Conservation (phyloP, 148 eudicot species). For the Spergularia bocconei region DNA sequence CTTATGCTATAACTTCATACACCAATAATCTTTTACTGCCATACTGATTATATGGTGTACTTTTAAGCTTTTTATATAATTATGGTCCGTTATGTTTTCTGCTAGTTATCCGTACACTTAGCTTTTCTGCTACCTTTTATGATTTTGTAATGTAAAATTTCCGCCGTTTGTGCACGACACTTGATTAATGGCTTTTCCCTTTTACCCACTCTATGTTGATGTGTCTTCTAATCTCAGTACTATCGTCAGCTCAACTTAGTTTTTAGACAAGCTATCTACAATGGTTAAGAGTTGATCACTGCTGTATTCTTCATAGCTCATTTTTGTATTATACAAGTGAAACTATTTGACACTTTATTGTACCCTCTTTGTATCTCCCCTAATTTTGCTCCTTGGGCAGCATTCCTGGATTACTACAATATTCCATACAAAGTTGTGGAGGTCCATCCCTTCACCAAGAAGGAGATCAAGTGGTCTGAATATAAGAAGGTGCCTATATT, state of each 20-base stretch:
- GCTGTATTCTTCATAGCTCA: too few relatives aligned
- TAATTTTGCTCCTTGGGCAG: slow-evolving; percentile 33
- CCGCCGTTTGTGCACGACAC: neutral
- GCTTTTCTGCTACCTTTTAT: neutral
- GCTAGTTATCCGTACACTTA: neutral
- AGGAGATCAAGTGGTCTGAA: slow-evolving; percentile 96
- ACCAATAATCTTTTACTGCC: too few relatives aligned
- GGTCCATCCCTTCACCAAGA: slow-evolving; percentile 94
- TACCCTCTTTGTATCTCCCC: neutral
- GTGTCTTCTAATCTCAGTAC: neutral
- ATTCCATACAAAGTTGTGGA: slow-evolving; percentile 95
- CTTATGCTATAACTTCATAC: too few relatives aligned
- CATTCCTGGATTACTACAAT: slow-evolving; percentile 82
- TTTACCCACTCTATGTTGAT: neutral
- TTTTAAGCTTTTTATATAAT: neutral
- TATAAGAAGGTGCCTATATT: slow-evolving; percentile 93
- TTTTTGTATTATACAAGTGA: neutral
- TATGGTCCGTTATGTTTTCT: neutral
- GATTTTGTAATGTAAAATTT: neutral
- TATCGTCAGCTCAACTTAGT: neutral
- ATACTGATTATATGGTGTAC: neutral
- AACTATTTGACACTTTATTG: slow-evolving; percentile 7
- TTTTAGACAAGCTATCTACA: neutral
- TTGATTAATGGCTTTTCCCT: neutral
- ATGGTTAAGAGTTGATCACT: too few relatives aligned